Conservation (phyloP, 2,329 filamentous ascomycete species). For the Xylariaceae sp. region DNA sequence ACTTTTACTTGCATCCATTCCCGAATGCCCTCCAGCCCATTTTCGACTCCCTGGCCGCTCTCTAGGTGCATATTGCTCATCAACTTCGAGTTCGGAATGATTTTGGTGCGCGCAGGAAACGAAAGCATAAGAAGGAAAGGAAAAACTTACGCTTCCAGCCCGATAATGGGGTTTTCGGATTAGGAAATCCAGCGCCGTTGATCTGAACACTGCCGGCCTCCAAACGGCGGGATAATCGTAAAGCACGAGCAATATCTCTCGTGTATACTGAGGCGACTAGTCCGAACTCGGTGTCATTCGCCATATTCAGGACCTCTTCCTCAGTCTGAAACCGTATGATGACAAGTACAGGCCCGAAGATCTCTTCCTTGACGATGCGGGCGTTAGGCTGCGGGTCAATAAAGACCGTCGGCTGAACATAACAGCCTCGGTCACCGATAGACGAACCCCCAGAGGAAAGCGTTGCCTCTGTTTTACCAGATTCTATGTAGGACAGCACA, state of each 20-base stretch:
- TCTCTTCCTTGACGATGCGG: conserved; percentile 19
- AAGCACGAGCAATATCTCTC: conserved; percentile 43
- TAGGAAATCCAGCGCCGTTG: neutral
- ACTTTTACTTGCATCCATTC: neutral
- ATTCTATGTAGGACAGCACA: neutral
- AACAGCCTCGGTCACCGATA: conserved; percentile 15
- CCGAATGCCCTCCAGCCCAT: neutral
- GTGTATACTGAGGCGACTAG: conserved; percentile 63
- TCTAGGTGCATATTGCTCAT: neutral
- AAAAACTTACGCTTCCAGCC: neutral
- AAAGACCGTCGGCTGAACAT: conserved; percentile 19
- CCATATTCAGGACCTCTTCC: conserved; percentile 58
- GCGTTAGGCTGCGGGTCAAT: conserved; percentile 10
- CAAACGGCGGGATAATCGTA: neutral
- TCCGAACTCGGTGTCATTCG: conserved; percentile 60
- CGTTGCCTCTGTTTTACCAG: neutral
- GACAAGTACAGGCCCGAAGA: conserved; percentile 19
- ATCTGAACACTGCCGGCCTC: conserved; percentile 1
- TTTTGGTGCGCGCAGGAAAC: neutral
- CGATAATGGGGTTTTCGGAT: neutral
- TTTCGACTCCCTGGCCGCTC: neutral
- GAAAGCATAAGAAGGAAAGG: neutral
- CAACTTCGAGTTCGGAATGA: no score
- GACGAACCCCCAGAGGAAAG: neutral
- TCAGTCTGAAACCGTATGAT: conserved; percentile 63